Evolutionary conservation across 2,329 filamentous ascomycete species (phyloP).

Genomic region (Ophiostoma pallidulum): DNA sequence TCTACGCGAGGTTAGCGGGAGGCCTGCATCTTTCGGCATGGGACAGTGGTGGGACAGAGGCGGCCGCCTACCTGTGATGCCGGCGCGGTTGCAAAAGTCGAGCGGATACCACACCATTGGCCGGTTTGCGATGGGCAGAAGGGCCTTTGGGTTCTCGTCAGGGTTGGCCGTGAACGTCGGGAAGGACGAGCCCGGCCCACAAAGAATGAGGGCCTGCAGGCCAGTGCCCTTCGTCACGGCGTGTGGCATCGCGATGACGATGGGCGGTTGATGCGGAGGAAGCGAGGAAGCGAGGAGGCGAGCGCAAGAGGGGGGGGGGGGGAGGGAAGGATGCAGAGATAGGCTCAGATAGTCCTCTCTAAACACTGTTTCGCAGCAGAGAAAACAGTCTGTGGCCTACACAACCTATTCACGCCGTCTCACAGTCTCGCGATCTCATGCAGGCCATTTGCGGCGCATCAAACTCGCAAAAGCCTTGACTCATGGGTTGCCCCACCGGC

Average conservation of each 20-base stretch:
- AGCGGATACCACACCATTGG: constrained; percentile 88
- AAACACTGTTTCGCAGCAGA: not conserved
- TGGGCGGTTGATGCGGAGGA: not conserved
- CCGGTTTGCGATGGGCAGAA: constrained; percentile 72
- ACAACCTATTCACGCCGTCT: not conserved
- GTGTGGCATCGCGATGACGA: constrained; percentile 56
- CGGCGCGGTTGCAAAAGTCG: constrained; percentile 75
- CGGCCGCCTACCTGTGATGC: constrained; percentile 61
- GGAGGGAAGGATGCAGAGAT: too few relatives aligned
- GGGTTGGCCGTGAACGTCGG: constrained; percentile 75
- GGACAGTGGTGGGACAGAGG: too few relatives aligned
- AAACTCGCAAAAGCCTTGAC: constrained; percentile 6
- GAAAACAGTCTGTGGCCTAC: too few relatives aligned
- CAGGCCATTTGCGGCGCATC: not conserved
- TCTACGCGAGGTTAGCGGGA: constrained; percentile 29
- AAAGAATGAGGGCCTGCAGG: constrained; percentile 75
- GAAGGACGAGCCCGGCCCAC: constrained; percentile 72
- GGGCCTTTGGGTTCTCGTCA: constrained; percentile 71
- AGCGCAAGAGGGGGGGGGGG: too few relatives aligned
- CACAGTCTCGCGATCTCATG: not conserved
- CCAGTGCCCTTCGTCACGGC: constrained; percentile 59
- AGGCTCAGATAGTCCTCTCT: too few relatives aligned
- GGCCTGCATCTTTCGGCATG: too few relatives aligned
- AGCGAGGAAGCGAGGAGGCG: too few relatives aligned
- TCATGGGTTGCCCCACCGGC: constrained; percentile 9